Evolutionary conservation across 164 flowering plant species (phyloP), one percentile per base, ranked within the genome.

Genomic region (Tetrastigma voinierianum): DNA sequence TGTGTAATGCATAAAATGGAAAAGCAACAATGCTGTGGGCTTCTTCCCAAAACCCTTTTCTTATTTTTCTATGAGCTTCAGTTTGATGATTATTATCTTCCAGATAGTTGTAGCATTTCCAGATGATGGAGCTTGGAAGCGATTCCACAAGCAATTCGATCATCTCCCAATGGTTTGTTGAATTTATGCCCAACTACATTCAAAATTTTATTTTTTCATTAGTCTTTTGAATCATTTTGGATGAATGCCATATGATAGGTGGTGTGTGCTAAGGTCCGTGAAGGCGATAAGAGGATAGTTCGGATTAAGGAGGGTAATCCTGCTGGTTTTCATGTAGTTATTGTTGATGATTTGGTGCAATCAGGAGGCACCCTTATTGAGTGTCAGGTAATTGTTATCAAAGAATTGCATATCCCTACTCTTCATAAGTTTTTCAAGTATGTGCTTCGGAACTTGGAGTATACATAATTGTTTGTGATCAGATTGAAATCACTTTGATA

Each of bases 51-150:
- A 32, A 4, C 8, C 18, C 49, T n/a, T 48, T 57, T 23, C 2
- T 23, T 57, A 24, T 19, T 24, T 57, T 23, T 57, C 13, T 46
- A n/a, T 54, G 59, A 55, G 14, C 24, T 59, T 8, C 20, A 46
- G 10, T 67, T 21, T 40, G 16, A 23, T 51, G 13, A 9, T 59
- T 11, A 40, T 51, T 62, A 9, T 58, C 18, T 64, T 72, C 45
- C 85, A 95, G 97, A 74, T 95, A 21, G 84, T 81, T 62, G 77
- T 95, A 64, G 98, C 97, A 70, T 95, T 95, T 80, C 98, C 97
- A 6, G 97, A 95, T 81, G 98, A 95, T 82, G 98, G 98, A 67
- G 98, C 98, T 59, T 92, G 97, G 97, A 92, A 95, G 77, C 81
- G 97, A 57, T 95, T 92, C 71, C 91, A 95, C 87, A 92, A 92